Percentiles rank a stretch among this genome's conserved stretches.
Conservation (phyloP, 768 basidiomycete species). For the Russula brevipes region DNA sequence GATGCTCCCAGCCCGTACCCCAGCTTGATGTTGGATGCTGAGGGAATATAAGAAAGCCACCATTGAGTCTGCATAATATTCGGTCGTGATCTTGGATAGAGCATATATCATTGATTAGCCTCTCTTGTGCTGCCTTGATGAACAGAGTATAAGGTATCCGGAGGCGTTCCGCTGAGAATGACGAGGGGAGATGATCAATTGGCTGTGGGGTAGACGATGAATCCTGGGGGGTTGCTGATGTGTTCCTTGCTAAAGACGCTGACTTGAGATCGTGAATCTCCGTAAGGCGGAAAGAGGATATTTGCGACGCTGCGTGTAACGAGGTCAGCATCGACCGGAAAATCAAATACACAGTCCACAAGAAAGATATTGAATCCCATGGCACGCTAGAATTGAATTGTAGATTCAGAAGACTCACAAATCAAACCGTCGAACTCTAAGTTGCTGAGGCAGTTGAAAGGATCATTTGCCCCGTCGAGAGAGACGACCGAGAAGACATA, state of each 20-base stretch:
- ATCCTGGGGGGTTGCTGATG: constrained; percentile 37
- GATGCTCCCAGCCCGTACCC: constrained; percentile 60
- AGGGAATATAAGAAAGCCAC: constrained; percentile 59
- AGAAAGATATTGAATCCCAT: background rate
- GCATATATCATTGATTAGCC: constrained; percentile 49
- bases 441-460: constrained; percentile 33
- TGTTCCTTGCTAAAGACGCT: constrained; percentile 36
- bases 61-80: constrained; percentile 48
- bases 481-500: constrained; percentile 55
- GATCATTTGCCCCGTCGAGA: constrained; percentile 31
- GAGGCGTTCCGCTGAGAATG: constrained; percentile 44
- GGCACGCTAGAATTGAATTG: background rate
- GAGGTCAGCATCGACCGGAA: constrained; percentile 1
- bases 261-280: constrained; percentile 51
- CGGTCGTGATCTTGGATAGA: constrained; percentile 25
- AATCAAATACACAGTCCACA: background rate
- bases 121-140: constrained; percentile 55
- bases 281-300: constrained; percentile 42
- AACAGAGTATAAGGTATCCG: constrained; percentile 43
- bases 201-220: constrained; percentile 22
- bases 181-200: constrained; percentile 20
- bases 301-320: constrained; percentile 37
- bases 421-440: constrained; percentile 47
- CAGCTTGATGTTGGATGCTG: constrained; percentile 47
- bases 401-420: constrained; percentile 38